Conservation (phyloP, 371 early-diverging fungal genomes). For the Mucor racemosus region DNA sequence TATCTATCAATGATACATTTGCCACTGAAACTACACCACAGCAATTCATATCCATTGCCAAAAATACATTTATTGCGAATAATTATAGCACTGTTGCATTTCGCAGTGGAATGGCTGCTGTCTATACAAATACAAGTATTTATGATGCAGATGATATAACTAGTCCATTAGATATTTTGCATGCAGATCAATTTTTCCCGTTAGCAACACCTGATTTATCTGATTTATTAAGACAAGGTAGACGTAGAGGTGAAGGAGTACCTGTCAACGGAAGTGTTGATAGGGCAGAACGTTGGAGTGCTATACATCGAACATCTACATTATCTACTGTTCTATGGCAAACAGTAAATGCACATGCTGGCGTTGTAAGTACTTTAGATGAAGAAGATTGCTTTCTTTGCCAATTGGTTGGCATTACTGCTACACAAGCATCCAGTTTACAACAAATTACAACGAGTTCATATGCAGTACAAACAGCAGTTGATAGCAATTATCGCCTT, state of each 20-base stretch:
- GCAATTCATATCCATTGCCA: slow-evolving; percentile 7
- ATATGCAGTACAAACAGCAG: neutral
- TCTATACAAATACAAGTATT: neutral
- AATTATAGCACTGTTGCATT: neutral
- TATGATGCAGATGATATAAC: neutral
- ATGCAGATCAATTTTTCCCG: slow-evolving; percentile 1
- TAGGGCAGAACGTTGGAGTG: slow-evolving; percentile 21
- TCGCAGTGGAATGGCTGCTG: neutral
- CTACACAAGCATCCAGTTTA: neutral
- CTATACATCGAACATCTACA: slow-evolving; percentile 15
- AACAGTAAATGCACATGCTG: slow-evolving; percentile 18
- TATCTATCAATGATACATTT: slow-evolving; percentile 8
- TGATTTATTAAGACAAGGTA: slow-evolving; percentile 8
- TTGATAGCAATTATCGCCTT: neutral
- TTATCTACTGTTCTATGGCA: slow-evolving; percentile 21
- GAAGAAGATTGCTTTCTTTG: slow-evolving; percentile 12
- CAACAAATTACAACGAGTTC: neutral
- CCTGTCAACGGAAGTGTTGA: slow-evolving; percentile 9
- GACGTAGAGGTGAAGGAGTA: neutral
- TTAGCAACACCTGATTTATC: slow-evolving; percentile 13
- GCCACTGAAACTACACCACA: slow-evolving; percentile 5
- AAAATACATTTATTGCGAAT: neutral
- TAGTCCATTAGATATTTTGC: neutral
- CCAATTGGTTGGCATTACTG: neutral
- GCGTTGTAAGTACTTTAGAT: neutral